phyloP scores from a whole-genome alignment of 2,329 filamentous ascomycete species.

The Trichophyton verrucosum region DNA sequence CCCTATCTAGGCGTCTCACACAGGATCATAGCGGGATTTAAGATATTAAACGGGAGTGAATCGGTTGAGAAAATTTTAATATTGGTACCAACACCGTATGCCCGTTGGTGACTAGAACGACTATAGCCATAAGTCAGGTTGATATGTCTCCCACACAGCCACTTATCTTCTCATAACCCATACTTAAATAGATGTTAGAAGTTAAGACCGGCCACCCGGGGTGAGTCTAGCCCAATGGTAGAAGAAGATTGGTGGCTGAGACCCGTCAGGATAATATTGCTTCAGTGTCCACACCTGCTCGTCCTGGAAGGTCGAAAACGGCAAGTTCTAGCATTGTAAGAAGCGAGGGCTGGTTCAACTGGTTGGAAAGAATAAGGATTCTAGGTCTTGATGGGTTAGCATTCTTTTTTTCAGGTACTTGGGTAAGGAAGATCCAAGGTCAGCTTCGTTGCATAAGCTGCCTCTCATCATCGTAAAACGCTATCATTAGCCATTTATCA shows the following conservation, averaged over 20 bases:
- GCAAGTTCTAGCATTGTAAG: constrained; percentile 42
- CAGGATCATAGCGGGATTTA: neutral
- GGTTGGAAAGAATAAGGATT: neutral
- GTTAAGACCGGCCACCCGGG: constrained; percentile 28
- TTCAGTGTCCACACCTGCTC: constrained; percentile 47
- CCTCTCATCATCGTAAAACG: neutral
- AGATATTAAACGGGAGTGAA: neutral
- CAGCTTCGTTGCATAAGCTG: neutral
- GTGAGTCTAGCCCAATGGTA: constrained; percentile 19
- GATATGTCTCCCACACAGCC: constrained; percentile 33
- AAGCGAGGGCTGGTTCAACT: neutral
- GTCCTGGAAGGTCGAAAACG: constrained; percentile 39
- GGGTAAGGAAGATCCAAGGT: neutral
- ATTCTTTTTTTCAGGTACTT: neutral
- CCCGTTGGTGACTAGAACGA: neutral
- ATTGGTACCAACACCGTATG: neutral
- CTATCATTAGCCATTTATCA: neutral
- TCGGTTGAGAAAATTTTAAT: constrained; percentile 5
- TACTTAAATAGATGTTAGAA: constrained; percentile 35
- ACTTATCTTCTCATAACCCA: constrained; percentile 32
- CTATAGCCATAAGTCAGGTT: neutral
- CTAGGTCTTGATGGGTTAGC: neutral
- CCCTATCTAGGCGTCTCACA: neutral
- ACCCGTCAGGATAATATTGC: constrained; percentile 37
- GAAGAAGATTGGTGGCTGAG: constrained; percentile 14